Conservation (phyloP, 2,329 filamentous ascomycete genomes). For the Podosphaera xanthii region DNA sequence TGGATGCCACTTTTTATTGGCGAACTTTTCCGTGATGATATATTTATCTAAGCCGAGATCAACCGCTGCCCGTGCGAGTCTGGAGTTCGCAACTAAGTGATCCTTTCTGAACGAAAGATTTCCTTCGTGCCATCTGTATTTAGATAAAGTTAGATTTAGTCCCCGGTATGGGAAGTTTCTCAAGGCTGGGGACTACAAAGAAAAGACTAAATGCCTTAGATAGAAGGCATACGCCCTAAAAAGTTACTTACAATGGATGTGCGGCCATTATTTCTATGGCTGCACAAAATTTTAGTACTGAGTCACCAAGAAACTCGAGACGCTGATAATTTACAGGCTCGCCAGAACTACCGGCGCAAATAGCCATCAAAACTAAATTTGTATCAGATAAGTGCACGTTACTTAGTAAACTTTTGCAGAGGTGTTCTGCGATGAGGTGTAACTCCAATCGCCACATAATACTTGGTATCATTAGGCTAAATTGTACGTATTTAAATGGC, state of each 20-base stretch:
- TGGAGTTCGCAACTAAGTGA: conserved; percentile 48
- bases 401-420: conserved; percentile 32
- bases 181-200: background rate
- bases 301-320: conserved; percentile 73
- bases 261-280: conserved; percentile 37
- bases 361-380: conserved; percentile 39
- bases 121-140: conserved; percentile 42
- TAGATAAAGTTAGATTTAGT: background rate
- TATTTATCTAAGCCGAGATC: conserved; percentile 44
- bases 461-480: conserved; percentile 45
- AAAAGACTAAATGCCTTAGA: background rate
- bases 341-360: conserved; percentile 38
- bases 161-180: background rate
- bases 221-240: background rate
- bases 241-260: conserved; percentile 22
- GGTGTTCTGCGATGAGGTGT: conserved; percentile 34
- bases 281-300: conserved; percentile 52
- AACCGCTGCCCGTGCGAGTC: conserved; percentile 42
- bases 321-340: conserved; percentile 53
- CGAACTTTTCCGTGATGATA: conserved; percentile 47
- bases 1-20: conserved; percentile 48
- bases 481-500: conserved; percentile 18
- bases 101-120: conserved; percentile 48
- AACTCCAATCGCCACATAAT: conserved; percentile 49
- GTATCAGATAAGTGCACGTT: conserved; percentile 30